Evolutionary conservation across 1,284 basidiomycete species (phyloP), one percentile per base, ranked within the genome.

Genomic region (Wolfiporia cocos): DNA sequence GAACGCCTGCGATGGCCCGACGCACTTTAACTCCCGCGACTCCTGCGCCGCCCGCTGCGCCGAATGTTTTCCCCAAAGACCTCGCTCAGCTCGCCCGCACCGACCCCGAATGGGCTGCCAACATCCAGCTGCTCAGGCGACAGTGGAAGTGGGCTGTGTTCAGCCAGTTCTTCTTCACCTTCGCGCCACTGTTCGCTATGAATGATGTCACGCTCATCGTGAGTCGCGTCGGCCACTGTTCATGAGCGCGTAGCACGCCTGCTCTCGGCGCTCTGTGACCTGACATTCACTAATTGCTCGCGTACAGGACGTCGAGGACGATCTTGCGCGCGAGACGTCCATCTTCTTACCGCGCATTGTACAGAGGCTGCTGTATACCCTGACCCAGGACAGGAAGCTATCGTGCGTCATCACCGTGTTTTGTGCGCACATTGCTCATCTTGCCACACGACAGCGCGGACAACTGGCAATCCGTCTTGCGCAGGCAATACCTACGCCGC

Each of bases 81-180:
- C 42, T 47, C 44, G 34, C 47, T 20, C 23, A 39, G 15, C 49
- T 55, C 40, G 53, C 47, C 14, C 41, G 52, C 24, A 50, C 52
- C 7, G 55, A 61, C 43, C 49, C 53, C 23, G 32, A 54, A 53
- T 66, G 67, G 49, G 53, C 64, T 44, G 66, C 71, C 48, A 65
- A 76, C 47, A 60, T 74, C 49, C 52, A 61, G 28, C 58, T 67
- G 32, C 64, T 73, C 41, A 73, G 86, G 44, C 76, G 68, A 38
- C 72, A 86, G 44, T 88, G 86, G 86, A 86, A 85, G 69, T 90
- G 86, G 86, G 87, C 86, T 10, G 81, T 81, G 19, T 81, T 88
- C 59, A 74, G 76, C 62, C 86, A 90, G 59, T 88, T 89, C 70
- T 82, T 86, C 68, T 80, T 72, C 57, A 88, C 83, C 19, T 90